phyloP scores from a whole-genome alignment of 1,284 basidiomycete genomes.

The Malassezia globosa region DNA sequence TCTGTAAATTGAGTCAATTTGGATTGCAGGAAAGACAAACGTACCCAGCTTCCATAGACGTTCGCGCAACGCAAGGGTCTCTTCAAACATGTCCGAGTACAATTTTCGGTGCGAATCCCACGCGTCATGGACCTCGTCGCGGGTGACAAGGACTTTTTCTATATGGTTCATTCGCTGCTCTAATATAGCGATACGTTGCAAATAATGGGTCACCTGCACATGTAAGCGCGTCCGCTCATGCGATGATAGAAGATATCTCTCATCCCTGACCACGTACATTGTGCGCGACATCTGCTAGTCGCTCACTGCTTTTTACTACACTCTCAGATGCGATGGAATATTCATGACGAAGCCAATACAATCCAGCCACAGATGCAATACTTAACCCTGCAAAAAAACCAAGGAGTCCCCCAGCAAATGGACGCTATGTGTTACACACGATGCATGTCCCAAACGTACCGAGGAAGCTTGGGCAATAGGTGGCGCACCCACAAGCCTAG shows the following conservation, averaged over 20 bases:
- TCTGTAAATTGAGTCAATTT: conserved; percentile 2
- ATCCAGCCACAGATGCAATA: background rate
- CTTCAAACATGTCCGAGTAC: conserved; percentile 15
- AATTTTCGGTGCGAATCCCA: conserved; percentile 9
- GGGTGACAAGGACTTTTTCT: background rate
- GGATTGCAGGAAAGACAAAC: no score
- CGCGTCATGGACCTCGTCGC: background rate
- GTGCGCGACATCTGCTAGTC: conserved; percentile 2
- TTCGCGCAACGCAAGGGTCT: conserved; percentile 10
- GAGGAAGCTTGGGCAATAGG: background rate
- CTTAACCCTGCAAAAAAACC: conserved; percentile 11
- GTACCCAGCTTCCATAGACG: conserved; percentile 16
- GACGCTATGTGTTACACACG: conserved; percentile 9
- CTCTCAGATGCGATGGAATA: conserved; percentile 4
- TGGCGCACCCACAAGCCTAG: conserved; percentile 11
- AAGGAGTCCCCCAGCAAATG: conserved; percentile 9
- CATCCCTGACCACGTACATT: no score
- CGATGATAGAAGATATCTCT: no score
- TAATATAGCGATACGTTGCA: conserved; percentile 8
- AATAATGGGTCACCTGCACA: conserved; percentile 10
- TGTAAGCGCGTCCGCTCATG: background rate
- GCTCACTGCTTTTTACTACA: conserved; percentile 11
- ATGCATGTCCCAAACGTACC: conserved; percentile 2
- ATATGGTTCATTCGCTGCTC: conserved; percentile 2
- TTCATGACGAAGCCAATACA: conserved; percentile 12